Percentiles rank a stretch among this genome's conserved stretches.
phyloP scores from a whole-genome alignment of 208 protist genomes.

The Leishmania aethiopica region DNA sequence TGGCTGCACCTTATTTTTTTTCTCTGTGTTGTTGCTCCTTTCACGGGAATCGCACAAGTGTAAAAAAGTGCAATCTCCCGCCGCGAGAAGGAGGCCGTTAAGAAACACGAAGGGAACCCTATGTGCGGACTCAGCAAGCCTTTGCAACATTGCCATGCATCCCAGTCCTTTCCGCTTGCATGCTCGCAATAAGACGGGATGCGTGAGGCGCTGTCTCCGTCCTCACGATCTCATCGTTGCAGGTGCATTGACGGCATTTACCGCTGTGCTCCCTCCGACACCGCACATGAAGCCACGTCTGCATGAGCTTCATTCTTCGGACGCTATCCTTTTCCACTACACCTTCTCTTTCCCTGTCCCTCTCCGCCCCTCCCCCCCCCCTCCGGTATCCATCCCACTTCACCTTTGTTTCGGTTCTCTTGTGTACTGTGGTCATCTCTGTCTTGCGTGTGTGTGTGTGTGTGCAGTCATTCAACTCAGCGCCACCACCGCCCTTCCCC shows the following conservation, averaged over 20 bases:
- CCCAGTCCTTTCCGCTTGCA: background rate
- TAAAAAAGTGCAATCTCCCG: background rate
- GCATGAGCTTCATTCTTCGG: background rate
- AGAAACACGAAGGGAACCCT: background rate
- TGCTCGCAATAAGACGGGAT: background rate
- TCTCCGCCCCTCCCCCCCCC: background rate
- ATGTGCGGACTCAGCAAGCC: background rate
- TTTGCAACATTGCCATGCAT: background rate
- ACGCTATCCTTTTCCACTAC: background rate
- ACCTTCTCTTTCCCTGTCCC: background rate
- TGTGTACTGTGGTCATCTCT: background rate
- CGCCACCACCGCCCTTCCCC: background rate
- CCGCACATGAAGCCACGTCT: background rate
- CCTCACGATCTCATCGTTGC: background rate
- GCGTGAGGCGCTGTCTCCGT: background rate
- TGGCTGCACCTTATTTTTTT: background rate
- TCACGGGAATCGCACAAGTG: background rate
- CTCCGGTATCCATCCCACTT: background rate
- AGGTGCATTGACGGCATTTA: background rate
- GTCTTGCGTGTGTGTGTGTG: background rate
- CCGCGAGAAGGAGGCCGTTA: background rate
- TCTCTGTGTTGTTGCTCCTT: background rate
- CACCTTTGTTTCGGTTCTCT: background rate
- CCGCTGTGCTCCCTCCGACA: background rate
- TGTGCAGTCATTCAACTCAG: background rate